Percentiles rank a stretch among this genome's conserved stretches.
Evolutionary conservation across 345 rosid species (phyloP).

Genomic region (Corymbia maculata): DNA sequence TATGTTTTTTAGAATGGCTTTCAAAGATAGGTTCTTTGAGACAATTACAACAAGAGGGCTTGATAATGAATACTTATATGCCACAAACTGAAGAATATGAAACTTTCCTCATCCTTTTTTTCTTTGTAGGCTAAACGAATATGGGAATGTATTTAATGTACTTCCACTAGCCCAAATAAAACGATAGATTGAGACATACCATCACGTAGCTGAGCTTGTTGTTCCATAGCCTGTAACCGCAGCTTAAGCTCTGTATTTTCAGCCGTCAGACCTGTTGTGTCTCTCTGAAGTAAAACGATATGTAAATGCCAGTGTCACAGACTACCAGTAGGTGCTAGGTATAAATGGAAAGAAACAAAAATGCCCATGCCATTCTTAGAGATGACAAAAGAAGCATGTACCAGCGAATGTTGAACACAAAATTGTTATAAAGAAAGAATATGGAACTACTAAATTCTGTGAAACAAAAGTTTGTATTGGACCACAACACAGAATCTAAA

Average conservation of each 20-base stretch:
- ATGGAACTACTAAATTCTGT: neutral
- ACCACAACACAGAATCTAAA: neutral
- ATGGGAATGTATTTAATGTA: neutral
- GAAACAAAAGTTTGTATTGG: neutral
- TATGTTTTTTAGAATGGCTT: neutral
- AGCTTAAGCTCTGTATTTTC: conserved; percentile 96
- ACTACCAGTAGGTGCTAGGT: neutral
- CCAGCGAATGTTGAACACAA: neutral
- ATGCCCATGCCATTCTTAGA: neutral
- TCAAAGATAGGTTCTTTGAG: neutral
- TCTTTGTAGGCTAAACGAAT: neutral
- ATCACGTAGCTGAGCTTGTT: conserved; percentile 87
- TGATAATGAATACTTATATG: neutral
- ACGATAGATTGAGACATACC: conserved; percentile 24
- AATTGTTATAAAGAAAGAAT: neutral
- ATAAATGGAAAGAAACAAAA: neutral
- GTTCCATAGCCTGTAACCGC: conserved; percentile 92
- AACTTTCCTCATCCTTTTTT: neutral
- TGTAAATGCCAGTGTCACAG: neutral
- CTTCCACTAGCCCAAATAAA: neutral
- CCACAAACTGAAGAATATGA: neutral
- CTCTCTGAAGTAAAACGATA: conserved; percentile 47
- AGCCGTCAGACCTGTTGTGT: conserved; percentile 64
- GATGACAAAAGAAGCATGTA: neutral
- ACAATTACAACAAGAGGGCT: neutral